Base-by-base conservation (phyloP, 2,329 filamentous ascomycete species). In the Neopestalotiopsis rosae region DNA sequence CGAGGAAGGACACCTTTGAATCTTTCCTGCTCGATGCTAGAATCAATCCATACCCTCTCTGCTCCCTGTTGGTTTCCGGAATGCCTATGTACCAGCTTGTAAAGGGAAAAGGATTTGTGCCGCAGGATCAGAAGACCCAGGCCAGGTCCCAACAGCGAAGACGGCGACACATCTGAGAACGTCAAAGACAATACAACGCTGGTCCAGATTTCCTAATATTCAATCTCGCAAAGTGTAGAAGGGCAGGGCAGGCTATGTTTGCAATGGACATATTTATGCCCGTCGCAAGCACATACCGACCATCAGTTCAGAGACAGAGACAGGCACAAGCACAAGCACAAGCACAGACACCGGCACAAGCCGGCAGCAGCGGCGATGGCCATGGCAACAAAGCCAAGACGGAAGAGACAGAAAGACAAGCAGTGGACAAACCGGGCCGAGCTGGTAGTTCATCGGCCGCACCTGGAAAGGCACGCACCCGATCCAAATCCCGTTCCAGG, bases 251-350 rank as follows among this genome's bases (percentile, higher is more conserved):
- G 45, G 45, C n/a, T n/a, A 52, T 52, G 45, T 52, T 52, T 52
- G 45, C 45, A 52, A 52, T 52, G 45, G 45, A 52, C 20, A 52
- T 52, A 52, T 52, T 52, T 20, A 52, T 52, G 45, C 45, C 45
- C 17, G 45, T 52, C 45, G 45, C 45, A 52, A 52, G 45, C 45
- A 52, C 45, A 3, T 52, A 52, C n/a, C n/a, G 45, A 52, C 45
- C 45, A 52, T 52, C 45, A 20, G 17, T 24, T 52, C 45, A 52
- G 17, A 52, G n/a, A 3, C 45, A 52, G 2, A 14, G 45, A 17
- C 45, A n/a, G 45, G 9, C 45, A 17, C 34, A 38, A 2, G 34
- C 34, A 38, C 34, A 38, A 10, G 34, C 34, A 3, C 45, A 52
- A 10, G 14, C 14, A 17, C 45, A n/a, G 45, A 9, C 45, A 17